Conservation (phyloP, 2,329 filamentous ascomycete species). For the Xylaria sp. region DNA sequence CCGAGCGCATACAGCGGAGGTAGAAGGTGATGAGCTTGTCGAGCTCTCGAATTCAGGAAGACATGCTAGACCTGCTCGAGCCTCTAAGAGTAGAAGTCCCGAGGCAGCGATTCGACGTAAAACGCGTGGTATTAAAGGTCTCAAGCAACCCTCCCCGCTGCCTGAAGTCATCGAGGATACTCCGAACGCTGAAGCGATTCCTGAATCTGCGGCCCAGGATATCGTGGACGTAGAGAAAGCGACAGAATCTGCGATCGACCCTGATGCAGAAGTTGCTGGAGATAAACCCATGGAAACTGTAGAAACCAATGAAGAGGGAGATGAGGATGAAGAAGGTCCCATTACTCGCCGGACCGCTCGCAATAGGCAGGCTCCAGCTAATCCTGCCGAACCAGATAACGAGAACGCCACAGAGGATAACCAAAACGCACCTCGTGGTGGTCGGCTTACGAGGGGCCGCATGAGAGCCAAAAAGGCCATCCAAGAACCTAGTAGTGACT, state of each 20-base stretch:
- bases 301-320: slow-evolving; percentile 50
- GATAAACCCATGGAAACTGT: slow-evolving; percentile 49
- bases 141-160: slow-evolving; percentile 60
- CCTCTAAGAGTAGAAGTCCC: slow-evolving; percentile 65
- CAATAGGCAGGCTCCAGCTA: slow-evolving; percentile 41
- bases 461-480: slow-evolving; percentile 58
- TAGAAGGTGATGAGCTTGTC: slow-evolving; percentile 64
- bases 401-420: slow-evolving; percentile 42
- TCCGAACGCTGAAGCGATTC: slow-evolving; percentile 43
- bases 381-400: slow-evolving; percentile 36
- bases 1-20: slow-evolving; percentile 64
- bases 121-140: slow-evolving; percentile 61
- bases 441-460: slow-evolving; percentile 59
- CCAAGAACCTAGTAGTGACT: slow-evolving; percentile 69
- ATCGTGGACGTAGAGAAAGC: slow-evolving; percentile 43
- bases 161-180: slow-evolving; percentile 62
- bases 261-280: slow-evolving; percentile 38
- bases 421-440: slow-evolving; percentile 52
- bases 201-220: slow-evolving; percentile 48
- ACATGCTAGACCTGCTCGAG: slow-evolving; percentile 61
- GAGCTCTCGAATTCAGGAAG: slow-evolving; percentile 71
- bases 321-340: slow-evolving; percentile 62
- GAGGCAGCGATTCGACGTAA: slow-evolving; percentile 59
- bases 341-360: slow-evolving; percentile 60
- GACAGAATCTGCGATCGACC: slow-evolving; percentile 35